Percentiles rank a stretch among this genome's conserved stretches.
Conservation (phyloP, 148 eudicot genomes). For the Talinum fruticosum region DNA sequence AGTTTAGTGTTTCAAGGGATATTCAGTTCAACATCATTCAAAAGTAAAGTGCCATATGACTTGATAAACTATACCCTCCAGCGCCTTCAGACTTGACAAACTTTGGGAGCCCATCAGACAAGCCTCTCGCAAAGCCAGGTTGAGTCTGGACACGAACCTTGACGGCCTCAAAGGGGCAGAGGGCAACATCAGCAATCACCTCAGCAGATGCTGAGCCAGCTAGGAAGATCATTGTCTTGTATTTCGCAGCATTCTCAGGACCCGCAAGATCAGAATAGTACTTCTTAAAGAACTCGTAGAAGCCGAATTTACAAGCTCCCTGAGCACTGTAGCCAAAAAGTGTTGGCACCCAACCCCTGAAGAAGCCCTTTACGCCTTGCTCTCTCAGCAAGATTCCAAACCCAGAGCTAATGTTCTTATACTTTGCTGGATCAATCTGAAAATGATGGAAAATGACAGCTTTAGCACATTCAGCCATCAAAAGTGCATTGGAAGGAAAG, state of each 20-base stretch:
- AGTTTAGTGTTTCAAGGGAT: not conserved
- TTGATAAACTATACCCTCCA: slow-evolving; percentile 34
- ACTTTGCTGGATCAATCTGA: slow-evolving; percentile 68
- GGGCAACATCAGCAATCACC: slow-evolving; percentile 66
- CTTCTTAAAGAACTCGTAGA: slow-evolving; percentile 76
- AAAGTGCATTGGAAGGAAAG: no score
- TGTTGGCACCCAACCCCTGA: slow-evolving; percentile 76
- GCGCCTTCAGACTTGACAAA: slow-evolving; percentile 57
- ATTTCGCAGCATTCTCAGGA: slow-evolving; percentile 53
- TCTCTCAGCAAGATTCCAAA: slow-evolving; percentile 56
- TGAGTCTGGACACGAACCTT: slow-evolving; percentile 78
- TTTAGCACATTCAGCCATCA: not conserved
- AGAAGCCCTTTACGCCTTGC: slow-evolving; percentile 63
- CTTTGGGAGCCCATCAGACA: slow-evolving; percentile 70
- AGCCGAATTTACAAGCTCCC: slow-evolving; percentile 68
- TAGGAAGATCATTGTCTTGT: slow-evolving; percentile 56
- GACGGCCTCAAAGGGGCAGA: slow-evolving; percentile 78
- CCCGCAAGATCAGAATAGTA: slow-evolving; percentile 67
- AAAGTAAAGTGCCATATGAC: slow-evolving; percentile 5
- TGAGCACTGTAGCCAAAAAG: slow-evolving; percentile 70
- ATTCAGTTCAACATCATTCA: not conserved
- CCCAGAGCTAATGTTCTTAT: slow-evolving; percentile 55
- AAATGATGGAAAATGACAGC: not conserved
- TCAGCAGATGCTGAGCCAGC: slow-evolving; percentile 85
- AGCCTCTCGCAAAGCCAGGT: slow-evolving; percentile 65